A percentile compares a stretch with the other conserved stretches of the same genome.
These are phyloP conservation scores for Lipomyces yamanashiensis DNA, from an alignment of 805 yeast genomes.

Conservation along the genomic window DNA sequence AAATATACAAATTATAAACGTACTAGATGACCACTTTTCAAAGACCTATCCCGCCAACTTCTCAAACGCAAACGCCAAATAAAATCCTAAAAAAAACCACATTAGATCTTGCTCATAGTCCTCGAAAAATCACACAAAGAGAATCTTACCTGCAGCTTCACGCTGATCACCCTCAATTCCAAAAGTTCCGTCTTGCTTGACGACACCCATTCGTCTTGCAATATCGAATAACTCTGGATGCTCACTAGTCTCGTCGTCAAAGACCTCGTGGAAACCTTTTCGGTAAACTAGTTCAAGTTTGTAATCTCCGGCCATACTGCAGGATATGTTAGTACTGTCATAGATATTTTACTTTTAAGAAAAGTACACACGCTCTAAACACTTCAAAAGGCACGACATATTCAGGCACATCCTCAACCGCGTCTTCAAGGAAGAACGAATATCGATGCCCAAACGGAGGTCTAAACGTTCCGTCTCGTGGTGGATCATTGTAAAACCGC, in stretches of 20 bases:
- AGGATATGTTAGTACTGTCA: background rate
- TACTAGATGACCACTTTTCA: background rate
- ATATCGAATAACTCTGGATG: constrained; percentile 40
- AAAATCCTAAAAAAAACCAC: constrained; percentile 33
- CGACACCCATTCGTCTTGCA: constrained; percentile 52
- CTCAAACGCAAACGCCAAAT: constrained; percentile 37
- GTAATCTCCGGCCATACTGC: constrained; percentile 75
- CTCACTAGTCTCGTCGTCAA: constrained; percentile 77
- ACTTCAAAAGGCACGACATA: constrained; percentile 94
- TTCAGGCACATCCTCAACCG: constrained; percentile 95
- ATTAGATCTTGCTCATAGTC: constrained; percentile 32
- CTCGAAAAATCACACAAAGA: constrained; percentile 67
- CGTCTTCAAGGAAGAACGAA: constrained; percentile 82
- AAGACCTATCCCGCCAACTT: constrained; percentile 26
- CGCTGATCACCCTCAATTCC: constrained; percentile 90
- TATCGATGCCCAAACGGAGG: constrained; percentile 85
- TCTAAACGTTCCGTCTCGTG: constrained; percentile 72
- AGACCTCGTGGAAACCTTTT: constrained; percentile 80
- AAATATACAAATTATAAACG: too few relatives aligned
- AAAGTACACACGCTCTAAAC: constrained; percentile 54
- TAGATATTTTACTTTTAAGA: background rate
- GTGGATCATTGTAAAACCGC: constrained; percentile 76
- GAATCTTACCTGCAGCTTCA: constrained; percentile 86
- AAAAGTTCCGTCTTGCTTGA: constrained; percentile 74
- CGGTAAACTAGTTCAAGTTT: constrained; percentile 73